These are phyloP conservation scores for Daucus carota DNA, from an alignment of 129 eudicot species.

Conservation along the genomic window DNA sequence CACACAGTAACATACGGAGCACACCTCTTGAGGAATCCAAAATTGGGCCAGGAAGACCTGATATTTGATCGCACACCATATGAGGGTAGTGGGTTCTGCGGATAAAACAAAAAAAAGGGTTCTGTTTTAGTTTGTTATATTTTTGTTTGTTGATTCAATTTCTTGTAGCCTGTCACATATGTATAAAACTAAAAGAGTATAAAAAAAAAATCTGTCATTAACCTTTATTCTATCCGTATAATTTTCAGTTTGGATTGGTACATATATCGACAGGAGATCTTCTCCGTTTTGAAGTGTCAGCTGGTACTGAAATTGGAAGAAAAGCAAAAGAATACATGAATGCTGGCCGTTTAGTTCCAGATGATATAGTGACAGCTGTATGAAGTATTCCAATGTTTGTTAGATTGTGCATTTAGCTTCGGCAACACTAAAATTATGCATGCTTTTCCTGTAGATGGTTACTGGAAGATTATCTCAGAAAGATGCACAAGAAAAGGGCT, in stretches of 20 bases:
- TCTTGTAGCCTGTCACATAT: not conserved
- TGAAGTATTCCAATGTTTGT: constrained; percentile 8
- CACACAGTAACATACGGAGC: no score
- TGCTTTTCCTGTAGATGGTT: constrained; percentile 60
- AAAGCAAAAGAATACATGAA: constrained; percentile 97
- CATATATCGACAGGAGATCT: constrained; percentile 98
- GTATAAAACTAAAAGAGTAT: not conserved
- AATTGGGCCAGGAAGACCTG: not conserved
- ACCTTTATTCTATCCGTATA: not conserved
- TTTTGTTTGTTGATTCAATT: not conserved
- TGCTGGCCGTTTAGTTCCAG: constrained; percentile 89
- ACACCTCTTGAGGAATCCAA: not conserved
- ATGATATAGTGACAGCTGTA: constrained; percentile 91
- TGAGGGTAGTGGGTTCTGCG: not conserved
- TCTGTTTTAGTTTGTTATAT: not conserved
- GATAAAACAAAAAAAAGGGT: not conserved
- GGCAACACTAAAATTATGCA: not conserved
- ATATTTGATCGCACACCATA: not conserved
- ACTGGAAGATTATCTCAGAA: constrained; percentile 60
- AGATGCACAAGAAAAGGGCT: constrained; percentile 86
- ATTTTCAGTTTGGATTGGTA: constrained; percentile 79
- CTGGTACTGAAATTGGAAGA: constrained; percentile 85
- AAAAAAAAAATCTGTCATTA: not conserved
- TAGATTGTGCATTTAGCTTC: constrained; percentile 4
- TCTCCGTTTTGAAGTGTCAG: constrained; percentile 91